Base-by-base conservation (phyloP, 2,329 filamentous ascomycete genomes). In the Pestalotiopsis sp. region DNA sequence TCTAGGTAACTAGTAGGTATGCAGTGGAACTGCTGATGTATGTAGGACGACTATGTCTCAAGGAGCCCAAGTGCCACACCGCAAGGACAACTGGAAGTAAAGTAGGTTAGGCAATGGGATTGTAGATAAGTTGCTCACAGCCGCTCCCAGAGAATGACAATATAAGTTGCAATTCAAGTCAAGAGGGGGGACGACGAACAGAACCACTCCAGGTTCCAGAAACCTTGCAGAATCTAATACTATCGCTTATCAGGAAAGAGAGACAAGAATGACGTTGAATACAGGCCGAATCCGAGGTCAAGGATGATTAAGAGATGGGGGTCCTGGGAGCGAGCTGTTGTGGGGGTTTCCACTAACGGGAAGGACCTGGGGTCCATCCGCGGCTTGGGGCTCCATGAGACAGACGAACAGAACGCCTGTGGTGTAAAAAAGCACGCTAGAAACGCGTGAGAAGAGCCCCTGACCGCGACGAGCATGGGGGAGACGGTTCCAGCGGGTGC, bases 361-460 rank as follows among this genome's bases (percentile, higher is more conserved):
- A 13, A 14, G 17, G 23, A 23, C 20, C 57, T n/a, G 27, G 25
- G 11, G 23, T n/a, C 57, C 25, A n/a, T 59, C 57, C 17, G 27
- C 57, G 14, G 27, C 57, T 36, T 27, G 9, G 27, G 45, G 57
- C 14, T 36, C 57, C 9, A 17, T 23, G 14, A 40, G 27, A 25
- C 12, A 61, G 27, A 25, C 25, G 25, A 25, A 25, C 11, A 61
- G 23, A 14, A 4, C 4, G 41, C 45, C 6, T 23, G 14, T 14
- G 56, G n/a, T 11, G 56, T n/a, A 59, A 36, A 20, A 40, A 27
- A 4, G 7, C 6, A 23, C 59, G 59, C 59, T 62, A 62, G 62
- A 65, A 49, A 36, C 62, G 27, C 62, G 36, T 40, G 5, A 65
- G 17, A 63, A 56, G 70, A 67, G 31, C 17, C 59, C 45, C 45